phyloP scores from a whole-genome alignment of 768 basidiomycete genomes.

The Lepiota brunneoincarnata region DNA sequence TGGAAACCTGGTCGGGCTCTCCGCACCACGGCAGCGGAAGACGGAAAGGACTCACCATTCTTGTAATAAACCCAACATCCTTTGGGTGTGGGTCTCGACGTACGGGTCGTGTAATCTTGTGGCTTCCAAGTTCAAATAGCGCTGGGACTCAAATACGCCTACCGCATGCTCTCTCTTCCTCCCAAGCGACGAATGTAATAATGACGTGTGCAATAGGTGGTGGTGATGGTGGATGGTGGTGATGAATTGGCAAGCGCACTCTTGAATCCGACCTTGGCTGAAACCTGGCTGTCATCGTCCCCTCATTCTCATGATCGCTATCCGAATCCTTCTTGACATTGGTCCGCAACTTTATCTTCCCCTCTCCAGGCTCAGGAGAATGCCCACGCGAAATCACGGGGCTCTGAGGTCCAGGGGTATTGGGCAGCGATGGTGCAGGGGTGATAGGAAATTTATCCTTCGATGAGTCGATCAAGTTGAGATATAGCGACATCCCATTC shows the following conservation, averaged over 20 bases:
- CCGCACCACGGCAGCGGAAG: neutral
- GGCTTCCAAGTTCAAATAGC: constrained; percentile 67
- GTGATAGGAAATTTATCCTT: constrained; percentile 50
- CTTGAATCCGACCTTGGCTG: neutral
- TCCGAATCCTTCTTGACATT: neutral
- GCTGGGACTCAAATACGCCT: constrained; percentile 71
- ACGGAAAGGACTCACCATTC: constrained; percentile 30
- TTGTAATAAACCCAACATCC: constrained; percentile 42
- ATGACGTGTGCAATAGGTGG: constrained; percentile 33
- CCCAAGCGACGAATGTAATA: constrained; percentile 35
- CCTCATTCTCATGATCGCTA: neutral
- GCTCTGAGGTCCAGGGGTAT: neutral
- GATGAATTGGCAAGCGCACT: constrained; percentile 8
- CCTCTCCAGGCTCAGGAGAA: neutral
- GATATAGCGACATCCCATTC: constrained; percentile 65
- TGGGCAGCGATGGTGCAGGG: neutral
- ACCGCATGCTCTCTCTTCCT: constrained; percentile 50
- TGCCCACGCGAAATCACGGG: neutral
- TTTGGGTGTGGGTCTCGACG: constrained; percentile 37
- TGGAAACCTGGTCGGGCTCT: neutral
- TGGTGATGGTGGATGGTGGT: constrained; percentile 28
- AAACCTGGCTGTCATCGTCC: neutral
- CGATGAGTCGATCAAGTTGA: constrained; percentile 59
- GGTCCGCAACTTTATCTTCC: neutral
- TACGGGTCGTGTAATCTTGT: constrained; percentile 48